phyloP scores from a whole-genome alignment of 2,329 filamentous ascomycete species.

The Monosporascus sp. region DNA sequence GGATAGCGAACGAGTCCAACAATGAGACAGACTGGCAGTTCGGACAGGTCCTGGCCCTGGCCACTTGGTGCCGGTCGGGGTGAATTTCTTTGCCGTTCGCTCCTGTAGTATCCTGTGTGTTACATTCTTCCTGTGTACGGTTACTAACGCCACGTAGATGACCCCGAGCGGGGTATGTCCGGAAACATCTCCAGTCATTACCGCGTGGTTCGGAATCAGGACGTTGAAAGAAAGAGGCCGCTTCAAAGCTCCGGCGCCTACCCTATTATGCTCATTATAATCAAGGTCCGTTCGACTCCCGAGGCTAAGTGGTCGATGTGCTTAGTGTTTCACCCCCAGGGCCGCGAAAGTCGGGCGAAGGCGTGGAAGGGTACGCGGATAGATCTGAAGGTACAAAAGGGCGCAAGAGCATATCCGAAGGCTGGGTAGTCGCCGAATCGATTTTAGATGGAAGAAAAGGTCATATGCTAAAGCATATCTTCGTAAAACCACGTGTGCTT shows the following conservation, averaged over 20 bases:
- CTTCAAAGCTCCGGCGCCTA: neutral
- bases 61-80: conserved; percentile 23
- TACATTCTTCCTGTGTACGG: neutral
- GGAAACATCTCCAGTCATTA: neutral
- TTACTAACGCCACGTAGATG: conserved; percentile 2
- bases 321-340: too few relatives aligned
- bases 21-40: conserved; percentile 25
- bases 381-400: too few relatives aligned
- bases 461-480: too few relatives aligned
- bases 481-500: too few relatives aligned
- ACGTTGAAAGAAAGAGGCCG: neutral
- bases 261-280: neutral
- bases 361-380: too few relatives aligned
- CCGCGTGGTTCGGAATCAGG: neutral
- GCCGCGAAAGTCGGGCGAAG: too few relatives aligned
- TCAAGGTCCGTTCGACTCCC: too few relatives aligned
- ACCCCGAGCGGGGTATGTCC: conserved; percentile 2
- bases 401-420: too few relatives aligned
- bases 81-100: conserved; percentile 21
- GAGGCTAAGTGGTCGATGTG: too few relatives aligned
- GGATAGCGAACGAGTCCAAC: conserved; percentile 10
- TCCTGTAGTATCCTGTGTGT: conserved; percentile 16
- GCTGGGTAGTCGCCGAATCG: too few relatives aligned
- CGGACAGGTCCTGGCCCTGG: conserved; percentile 25
- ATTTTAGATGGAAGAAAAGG: too few relatives aligned